Percentiles rank a stretch among this genome's conserved stretches.
phyloP scores from a whole-genome alignment of 2,329 filamentous ascomycete genomes.

The Penicillium sp. region DNA sequence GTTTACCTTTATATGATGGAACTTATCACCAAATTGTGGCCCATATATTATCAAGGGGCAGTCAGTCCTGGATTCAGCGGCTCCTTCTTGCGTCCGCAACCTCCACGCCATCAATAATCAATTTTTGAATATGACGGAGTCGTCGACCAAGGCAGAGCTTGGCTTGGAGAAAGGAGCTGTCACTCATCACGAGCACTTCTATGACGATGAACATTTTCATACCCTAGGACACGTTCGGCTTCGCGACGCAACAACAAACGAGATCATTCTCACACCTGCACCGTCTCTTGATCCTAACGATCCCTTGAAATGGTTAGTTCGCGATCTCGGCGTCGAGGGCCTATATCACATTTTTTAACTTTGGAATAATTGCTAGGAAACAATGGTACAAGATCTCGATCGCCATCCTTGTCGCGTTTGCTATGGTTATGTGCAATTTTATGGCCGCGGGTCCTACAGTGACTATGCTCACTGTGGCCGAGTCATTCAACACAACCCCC shows the following conservation, averaged over 20 bases:
- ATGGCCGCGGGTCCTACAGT: constrained; percentile 62
- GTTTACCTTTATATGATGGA: background rate
- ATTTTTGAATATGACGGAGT: background rate
- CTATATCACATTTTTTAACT: background rate
- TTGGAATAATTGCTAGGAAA: background rate
- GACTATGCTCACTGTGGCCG: constrained; percentile 47
- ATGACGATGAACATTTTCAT: constrained; percentile 1
- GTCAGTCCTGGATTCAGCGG: background rate
- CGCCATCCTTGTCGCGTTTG: constrained; percentile 34
- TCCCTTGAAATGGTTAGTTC: constrained; percentile 8
- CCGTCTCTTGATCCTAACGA: constrained; percentile 7
- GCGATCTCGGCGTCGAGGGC: background rate
- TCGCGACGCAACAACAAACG: constrained; percentile 2
- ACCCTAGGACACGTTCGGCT: constrained; percentile 4
- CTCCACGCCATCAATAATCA: background rate
- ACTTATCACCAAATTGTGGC: background rate
- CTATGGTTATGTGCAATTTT: constrained; percentile 64
- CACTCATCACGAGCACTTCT: background rate
- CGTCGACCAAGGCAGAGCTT: background rate
- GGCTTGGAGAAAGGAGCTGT: background rate
- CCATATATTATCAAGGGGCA: background rate
- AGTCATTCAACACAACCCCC: constrained; percentile 5
- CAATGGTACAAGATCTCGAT: constrained; percentile 3
- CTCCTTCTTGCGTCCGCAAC: background rate
- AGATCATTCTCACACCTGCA: constrained; percentile 1